Evolutionary conservation across 73 alveolate species (phyloP).

Genomic region (Paramecium bursaria): DNA sequence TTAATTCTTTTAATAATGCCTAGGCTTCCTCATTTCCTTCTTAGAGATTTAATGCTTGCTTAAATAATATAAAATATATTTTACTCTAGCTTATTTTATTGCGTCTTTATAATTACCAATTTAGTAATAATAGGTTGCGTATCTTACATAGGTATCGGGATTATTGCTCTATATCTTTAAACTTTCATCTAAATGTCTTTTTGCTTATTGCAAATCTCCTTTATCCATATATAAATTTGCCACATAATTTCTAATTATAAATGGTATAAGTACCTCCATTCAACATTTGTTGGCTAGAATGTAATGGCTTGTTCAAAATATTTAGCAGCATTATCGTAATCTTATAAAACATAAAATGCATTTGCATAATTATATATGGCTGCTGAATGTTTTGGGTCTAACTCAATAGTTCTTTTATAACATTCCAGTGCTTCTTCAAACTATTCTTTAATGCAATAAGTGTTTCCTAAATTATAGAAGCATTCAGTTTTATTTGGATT

Average conservation of each 20-base stretch:
- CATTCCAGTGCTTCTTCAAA: conserved; percentile 81
- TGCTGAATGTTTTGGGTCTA: conserved; percentile 86
- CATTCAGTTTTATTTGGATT: conserved; percentile 88
- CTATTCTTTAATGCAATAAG: conserved; percentile 74
- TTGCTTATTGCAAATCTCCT: conserved; percentile 76
- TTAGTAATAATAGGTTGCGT: conserved; percentile 29
- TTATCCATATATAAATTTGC: conserved; percentile 86
- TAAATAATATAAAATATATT: not conserved
- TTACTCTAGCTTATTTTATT: conserved; percentile 30
- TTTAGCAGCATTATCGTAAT: conserved; percentile 79
- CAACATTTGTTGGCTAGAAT: conserved; percentile 86
- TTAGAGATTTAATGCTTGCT: conserved; percentile 26
- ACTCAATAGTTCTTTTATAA: conserved; percentile 77
- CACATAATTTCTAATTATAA: conserved; percentile 71
- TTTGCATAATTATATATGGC: conserved; percentile 89
- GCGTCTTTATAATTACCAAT: conserved; percentile 61
- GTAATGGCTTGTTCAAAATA: conserved; percentile 79
- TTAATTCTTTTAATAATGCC: conserved; percentile 21
- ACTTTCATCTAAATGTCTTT: conserved; percentile 83
- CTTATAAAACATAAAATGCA: conserved; percentile 80
- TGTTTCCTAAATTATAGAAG: conserved; percentile 89
- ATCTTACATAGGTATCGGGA: conserved; percentile 36
- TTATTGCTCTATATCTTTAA: conserved; percentile 4
- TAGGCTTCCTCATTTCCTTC: conserved; percentile 49
- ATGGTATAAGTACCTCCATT: conserved; percentile 85